Evolutionary conservation across 192 early-diverging fungal genomes (phyloP).

Genomic region (Backusella psychrophila): DNA sequence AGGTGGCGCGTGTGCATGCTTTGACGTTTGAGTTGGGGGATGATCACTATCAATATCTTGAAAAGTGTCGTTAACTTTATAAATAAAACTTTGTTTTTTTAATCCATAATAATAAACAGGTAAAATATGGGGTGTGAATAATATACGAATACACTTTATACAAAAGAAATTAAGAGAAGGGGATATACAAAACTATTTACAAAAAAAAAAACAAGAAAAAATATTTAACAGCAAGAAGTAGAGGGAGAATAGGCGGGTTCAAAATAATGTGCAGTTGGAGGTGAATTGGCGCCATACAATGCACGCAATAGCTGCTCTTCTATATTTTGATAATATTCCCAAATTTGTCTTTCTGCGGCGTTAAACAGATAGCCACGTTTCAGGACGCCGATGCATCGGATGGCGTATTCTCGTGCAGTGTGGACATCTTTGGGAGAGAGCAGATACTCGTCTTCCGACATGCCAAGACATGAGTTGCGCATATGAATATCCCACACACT

Average conservation of each 20-base stretch:
- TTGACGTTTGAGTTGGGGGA: background rate
- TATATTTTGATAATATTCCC: slow-evolving; percentile 24
- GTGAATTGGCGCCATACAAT: background rate
- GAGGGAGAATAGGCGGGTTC: background rate
- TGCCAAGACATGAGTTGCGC: slow-evolving; percentile 16
- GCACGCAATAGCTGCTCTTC: slow-evolving; percentile 11
- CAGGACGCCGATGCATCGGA: slow-evolving; percentile 17
- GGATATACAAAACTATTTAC: background rate
- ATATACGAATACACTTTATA: too few relatives aligned
- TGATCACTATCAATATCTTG: background rate
- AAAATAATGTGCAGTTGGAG: background rate
- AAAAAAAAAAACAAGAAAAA: background rate
- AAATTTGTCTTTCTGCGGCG: slow-evolving; percentile 15
- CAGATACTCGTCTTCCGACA: background rate
- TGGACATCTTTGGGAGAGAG: background rate
- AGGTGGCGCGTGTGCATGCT: background rate
- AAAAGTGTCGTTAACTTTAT: background rate
- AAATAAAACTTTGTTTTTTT: background rate
- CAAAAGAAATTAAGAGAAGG: too few relatives aligned
- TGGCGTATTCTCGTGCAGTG: slow-evolving; percentile 2
- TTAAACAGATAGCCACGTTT: slow-evolving; percentile 18
- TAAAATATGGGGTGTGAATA: background rate
- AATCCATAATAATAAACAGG: too few relatives aligned
- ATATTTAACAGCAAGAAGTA: background rate
- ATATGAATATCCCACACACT: slow-evolving; percentile 22